phyloP scores from a whole-genome alignment of 495 filamentous ascomycete species.

The Beverwykella pulmonaria region DNA sequence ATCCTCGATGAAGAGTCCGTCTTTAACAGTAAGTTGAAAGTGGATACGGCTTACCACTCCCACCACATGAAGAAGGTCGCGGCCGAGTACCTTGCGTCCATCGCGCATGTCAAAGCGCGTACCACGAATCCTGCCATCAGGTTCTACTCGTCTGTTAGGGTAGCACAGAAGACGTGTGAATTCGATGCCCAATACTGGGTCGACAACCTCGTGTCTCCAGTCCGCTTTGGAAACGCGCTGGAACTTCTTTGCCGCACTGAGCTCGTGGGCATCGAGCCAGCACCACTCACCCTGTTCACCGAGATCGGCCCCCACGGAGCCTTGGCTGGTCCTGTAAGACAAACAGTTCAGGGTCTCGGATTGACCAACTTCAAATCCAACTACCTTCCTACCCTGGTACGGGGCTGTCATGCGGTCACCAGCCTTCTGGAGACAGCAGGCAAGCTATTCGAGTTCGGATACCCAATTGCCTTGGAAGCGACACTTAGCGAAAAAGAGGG shows the following conservation, averaged over 20 bases:
- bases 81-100: constrained; percentile 16
- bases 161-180: not conserved
- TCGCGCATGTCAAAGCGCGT: too few species aligned
- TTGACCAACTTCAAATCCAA: too few species aligned
- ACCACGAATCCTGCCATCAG: too few species aligned
- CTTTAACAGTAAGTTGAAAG: constrained; percentile 38
- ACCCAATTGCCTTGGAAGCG: too few species aligned
- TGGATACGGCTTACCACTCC: constrained; percentile 46
- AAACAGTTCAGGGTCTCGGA: too few species aligned
- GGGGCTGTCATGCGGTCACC: not conserved
- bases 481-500: not conserved
- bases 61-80: constrained; percentile 42
- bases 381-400: not conserved
- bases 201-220: not conserved
- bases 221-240: not conserved
- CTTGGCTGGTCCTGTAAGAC: not conserved
- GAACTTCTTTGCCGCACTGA: too few species aligned
- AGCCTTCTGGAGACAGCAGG: not conserved
- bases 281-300: not conserved
- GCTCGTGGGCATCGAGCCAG: not conserved
- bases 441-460: not conserved
- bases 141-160: not conserved
- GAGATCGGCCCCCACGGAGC: not conserved
- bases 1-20: constrained; percentile 8
- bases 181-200: not conserved